Evolutionary conservation across 208 protist genomes (phyloP), one percentile per base, ranked within the genome.

Genomic region (Wallacemonas sp.): DNA sequence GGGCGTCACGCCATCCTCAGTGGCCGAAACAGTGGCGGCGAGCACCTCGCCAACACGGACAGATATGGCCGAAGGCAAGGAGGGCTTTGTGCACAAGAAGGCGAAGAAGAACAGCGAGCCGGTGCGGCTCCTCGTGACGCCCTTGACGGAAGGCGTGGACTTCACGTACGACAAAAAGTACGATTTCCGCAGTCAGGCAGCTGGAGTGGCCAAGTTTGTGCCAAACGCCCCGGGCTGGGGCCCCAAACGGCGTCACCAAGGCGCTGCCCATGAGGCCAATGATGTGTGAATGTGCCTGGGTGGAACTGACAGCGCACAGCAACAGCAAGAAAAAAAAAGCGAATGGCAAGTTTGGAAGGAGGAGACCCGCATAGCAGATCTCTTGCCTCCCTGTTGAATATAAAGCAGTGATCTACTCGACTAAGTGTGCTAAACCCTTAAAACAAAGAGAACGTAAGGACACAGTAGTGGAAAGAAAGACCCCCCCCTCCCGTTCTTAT

Each of bases 171-270:
- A 88, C 24, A 72, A 62, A 51, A n/a, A 79, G 66, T 85, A 84
- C 73, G 91, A 96, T 70, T 94, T 87, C 55, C 73, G 91, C 22
- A 63, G 86, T 8, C 66, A 80, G n/a, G 82, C 70, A 12, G 86
- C 80, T 0, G 91, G 91, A 1, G 72, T 93, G 26, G 77, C 77
- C 21, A 96, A 96, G 72, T 96, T 94, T 66, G 82, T 96, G 69
- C 88, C 88, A 1, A 96, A 96, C 53, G 91, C 88, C 9, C 88
- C 91, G 2, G 79, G 87, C 2, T 96, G 91, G 91, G 91, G 91
- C 1, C 91, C 91, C 39, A 89, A 88, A 56, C 76, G 88, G 21
- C 80, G 88, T 9, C 91, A 96, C 45, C 85, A 86, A 58, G 91
- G 91, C 0, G 80, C 84, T 0, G 60, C 68, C 27, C 68, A 55